Evolutionary conservation across 148 eudicot genomes (phyloP).

Genomic region (Agrostemma githago): DNA sequence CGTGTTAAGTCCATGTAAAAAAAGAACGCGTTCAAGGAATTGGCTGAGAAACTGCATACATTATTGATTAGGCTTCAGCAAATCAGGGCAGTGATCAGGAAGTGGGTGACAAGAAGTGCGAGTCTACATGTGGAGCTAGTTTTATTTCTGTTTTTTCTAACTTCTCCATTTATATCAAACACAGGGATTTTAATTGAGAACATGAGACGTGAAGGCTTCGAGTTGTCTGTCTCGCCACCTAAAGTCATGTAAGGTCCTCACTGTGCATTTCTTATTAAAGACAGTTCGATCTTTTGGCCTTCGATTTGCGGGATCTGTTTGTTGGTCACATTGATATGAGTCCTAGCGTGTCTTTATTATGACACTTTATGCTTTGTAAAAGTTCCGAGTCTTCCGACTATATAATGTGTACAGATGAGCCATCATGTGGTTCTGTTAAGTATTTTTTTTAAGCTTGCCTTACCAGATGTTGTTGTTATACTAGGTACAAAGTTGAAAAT

Average conservation of each 20-base stretch:
- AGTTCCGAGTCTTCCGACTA: neutral
- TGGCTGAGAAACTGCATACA: neutral
- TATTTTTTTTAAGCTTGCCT: neutral
- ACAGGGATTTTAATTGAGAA: conserved; percentile 96
- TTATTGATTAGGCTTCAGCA: neutral
- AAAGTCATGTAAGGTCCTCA: conserved; percentile 79
- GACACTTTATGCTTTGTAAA: neutral
- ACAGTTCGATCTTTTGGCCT: conserved; percentile 4
- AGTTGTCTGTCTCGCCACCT: conserved; percentile 96
- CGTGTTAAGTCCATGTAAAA: neutral
- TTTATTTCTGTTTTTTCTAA: conserved; percentile 15
- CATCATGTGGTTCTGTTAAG: neutral
- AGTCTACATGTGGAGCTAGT: neutral
- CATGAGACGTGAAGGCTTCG: conserved; percentile 99
- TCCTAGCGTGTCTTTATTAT: neutral
- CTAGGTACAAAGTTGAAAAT: conserved; percentile 80
- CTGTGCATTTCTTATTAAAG: neutral
- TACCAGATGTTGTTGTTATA: conserved; percentile 3
- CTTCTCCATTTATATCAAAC: conserved; percentile 8
- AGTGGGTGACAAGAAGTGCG: neutral
- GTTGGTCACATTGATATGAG: neutral
- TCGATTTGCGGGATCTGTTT: neutral
- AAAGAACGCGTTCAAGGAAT: neutral
- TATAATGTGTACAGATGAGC: neutral
- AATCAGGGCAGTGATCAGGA: neutral